Conservation (phyloP, 495 filamentous ascomycete genomes). For the Tricharina praecox region DNA sequence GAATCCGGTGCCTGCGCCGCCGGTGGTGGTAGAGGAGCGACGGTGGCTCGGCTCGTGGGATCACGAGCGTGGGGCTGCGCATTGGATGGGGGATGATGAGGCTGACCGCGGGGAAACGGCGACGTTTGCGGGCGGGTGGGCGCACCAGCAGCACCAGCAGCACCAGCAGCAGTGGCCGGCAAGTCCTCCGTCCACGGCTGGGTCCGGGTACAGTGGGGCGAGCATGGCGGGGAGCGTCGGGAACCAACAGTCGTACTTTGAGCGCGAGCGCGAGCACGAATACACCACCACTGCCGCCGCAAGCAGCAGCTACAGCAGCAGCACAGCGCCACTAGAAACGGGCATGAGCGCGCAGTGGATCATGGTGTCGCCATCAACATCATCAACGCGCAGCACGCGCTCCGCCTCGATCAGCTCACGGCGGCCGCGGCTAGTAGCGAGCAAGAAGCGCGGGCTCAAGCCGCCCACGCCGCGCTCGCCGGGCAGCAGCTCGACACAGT, state of each 20-base stretch:
- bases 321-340: conserved; percentile 4
- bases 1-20: not conserved
- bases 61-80: too few species aligned
- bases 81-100: conserved; percentile 9
- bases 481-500: not conserved
- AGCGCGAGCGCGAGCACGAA: too few species aligned
- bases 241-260: conserved; percentile 2
- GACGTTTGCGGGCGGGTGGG: too few species aligned
- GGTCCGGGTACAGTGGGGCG: not conserved
- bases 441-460: not conserved
- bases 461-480: not conserved
- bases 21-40: conserved; percentile 5
- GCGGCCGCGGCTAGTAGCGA: not conserved
- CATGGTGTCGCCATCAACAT: conserved; percentile 18
- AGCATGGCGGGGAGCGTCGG: not conserved
- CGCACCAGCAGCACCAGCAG: conserved; percentile 3
- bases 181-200: not conserved
- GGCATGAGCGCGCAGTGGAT: conserved; percentile 22
- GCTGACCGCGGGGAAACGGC: conserved; percentile 11
- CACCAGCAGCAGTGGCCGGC: conserved; percentile 4
- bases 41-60: too few species aligned
- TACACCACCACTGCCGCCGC: conserved; percentile 1
- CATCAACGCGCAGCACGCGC: conserved; percentile 5
- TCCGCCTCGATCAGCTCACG: not conserved
- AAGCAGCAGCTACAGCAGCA: conserved; percentile 2